Base-by-base conservation (phyloP, 2,329 filamentous ascomycete genomes). In the Neofusicoccum kwambonambiense region DNA sequence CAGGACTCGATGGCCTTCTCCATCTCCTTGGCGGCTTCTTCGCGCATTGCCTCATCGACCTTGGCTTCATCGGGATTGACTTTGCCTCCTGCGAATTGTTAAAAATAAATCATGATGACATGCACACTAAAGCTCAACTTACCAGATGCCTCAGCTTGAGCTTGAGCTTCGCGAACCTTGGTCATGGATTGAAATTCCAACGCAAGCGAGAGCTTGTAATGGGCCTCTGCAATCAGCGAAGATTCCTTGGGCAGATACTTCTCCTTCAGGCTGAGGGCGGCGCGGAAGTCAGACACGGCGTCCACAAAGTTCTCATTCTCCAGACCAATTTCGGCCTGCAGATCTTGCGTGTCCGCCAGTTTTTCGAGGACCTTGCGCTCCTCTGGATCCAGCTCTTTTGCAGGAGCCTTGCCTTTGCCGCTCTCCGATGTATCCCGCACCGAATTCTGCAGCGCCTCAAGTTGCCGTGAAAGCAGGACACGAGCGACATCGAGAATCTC, bases 131-230 rank as follows among this genome's bases (percentile, higher is more conserved):
- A 22, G 8, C 9, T 5, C n/a, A 13, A 37, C 27, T 17, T 62
- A 61, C 62, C 62, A 42, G 45, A 57, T n/a, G 63, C 63, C 7
- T 67, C 67, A 9, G 71, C 70, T 52, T 79, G 78, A 22, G 73
- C 77, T 62, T 82, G 79, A 50, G 85, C 83, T 15, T 85, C 85
- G 12, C 82, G 78, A 1, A 86, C 83, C 17, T 82, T 84, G 5
- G 89, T 91, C 51, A 95, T 87, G 0, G 92, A 95, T 3, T 92
- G 92, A 71, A 98, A 98, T 75, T 99, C 95, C 34, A 99, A 85
- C 0, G 95, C 95, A 15, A 99, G 86, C 0, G 94, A 97, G 31
- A 99, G 88, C 79, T 97, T 98, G 82, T 91, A 99, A 80, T 99
- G 93, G 15, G 92, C 94, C 81, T 99, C 95, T 47, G 95, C 94